phyloP scores from a whole-genome alignment of 2,329 filamentous ascomycete genomes.

The Penicillium hesseltinei region DNA sequence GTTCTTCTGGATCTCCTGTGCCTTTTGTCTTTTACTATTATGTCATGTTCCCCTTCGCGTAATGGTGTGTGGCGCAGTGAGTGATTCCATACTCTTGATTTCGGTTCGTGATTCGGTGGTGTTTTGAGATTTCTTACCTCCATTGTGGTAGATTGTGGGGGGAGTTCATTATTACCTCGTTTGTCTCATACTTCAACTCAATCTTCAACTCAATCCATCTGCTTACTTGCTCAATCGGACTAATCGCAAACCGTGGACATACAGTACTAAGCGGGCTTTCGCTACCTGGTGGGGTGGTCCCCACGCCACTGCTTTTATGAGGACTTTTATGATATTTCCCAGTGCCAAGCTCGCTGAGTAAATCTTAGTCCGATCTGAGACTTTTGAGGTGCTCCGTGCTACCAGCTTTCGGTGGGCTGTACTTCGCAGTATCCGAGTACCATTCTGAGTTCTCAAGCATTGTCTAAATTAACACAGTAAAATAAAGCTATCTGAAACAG shows the following conservation, averaged over 20 bases:
- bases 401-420: background rate
- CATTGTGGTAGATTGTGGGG: background rate
- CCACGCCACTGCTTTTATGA: background rate
- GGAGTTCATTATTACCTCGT: slow-evolving; percentile 1
- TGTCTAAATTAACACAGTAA: background rate
- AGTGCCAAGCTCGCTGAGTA: background rate
- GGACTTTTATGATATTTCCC: background rate
- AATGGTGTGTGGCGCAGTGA: slow-evolving; percentile 21
- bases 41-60: slow-evolving; percentile 3
- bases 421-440: background rate
- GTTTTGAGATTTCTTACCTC: slow-evolving; percentile 10
- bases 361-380: background rate
- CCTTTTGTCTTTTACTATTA: slow-evolving; percentile 1
- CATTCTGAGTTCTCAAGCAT: no score
- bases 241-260: background rate
- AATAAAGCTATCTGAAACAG: background rate
- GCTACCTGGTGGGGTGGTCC: no score
- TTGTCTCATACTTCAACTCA: background rate
- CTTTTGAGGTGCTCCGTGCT: background rate
- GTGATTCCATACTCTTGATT: slow-evolving; percentile 8
- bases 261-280: background rate
- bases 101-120: slow-evolving; percentile 13
- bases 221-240: background rate
- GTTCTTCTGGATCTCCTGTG: slow-evolving; percentile 2
- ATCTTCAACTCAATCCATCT: background rate